These are phyloP conservation scores for Porphyrellus cyaneotinctus DNA, from an alignment of 768 basidiomycete genomes.

Conservation along the genomic window DNA sequence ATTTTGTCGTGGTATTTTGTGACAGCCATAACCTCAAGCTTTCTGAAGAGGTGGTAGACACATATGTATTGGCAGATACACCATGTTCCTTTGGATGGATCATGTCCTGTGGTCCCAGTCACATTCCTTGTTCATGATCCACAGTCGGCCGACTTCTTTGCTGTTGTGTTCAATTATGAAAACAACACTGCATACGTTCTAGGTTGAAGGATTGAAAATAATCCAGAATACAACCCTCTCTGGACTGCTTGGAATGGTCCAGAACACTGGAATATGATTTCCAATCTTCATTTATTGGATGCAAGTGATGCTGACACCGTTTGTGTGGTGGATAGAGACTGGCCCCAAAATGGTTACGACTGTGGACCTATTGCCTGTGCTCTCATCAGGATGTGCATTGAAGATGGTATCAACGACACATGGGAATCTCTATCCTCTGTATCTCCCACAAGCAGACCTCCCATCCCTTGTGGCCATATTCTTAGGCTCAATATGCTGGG, in stretches of 20 bases:
- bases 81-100: not conserved
- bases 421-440: not conserved
- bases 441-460: not conserved
- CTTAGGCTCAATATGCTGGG: not conserved
- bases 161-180: not conserved
- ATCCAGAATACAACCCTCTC: not conserved
- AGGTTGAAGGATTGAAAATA: not conserved
- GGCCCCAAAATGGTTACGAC: slow-evolving; percentile 8
- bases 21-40: not conserved
- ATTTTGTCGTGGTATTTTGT: not conserved
- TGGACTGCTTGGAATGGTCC: slow-evolving; percentile 2
- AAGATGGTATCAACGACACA: not conserved
- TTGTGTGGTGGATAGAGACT: not conserved
- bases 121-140: not conserved
- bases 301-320: not conserved
- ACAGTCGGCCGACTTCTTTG: not conserved
- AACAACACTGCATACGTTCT: not conserved
- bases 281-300: not conserved
- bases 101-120: not conserved
- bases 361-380: slow-evolving; percentile 1
- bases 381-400: not conserved
- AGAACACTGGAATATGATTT: not conserved
- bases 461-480: slow-evolving; percentile 1
- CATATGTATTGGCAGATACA: not conserved
- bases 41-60: not conserved